Base-by-base conservation (phyloP, 768 basidiomycete genomes). In the Pleurotus cornucopiae region DNA sequence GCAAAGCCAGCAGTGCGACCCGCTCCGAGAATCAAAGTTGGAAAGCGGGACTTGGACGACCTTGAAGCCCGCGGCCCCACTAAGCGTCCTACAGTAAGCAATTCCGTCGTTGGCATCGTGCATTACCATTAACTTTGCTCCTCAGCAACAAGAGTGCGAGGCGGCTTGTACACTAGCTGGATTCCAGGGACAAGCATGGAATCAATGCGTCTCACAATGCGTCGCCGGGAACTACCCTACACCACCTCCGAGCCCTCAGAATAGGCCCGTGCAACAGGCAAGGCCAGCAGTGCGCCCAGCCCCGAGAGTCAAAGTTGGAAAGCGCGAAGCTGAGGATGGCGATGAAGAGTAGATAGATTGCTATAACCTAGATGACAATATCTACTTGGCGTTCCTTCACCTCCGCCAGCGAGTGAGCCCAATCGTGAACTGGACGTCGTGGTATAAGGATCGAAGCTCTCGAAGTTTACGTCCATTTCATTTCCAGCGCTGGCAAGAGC, bases 181-280 rank as follows among this genome's bases (percentile, higher is more conserved):
- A 30, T 34, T 49, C 21, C 25, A 12, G 2, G 49, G 49, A 25
- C 14, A 13, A 3, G 49, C 49, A 2, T 49, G 49, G 49, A 20
- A 49, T 5, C 25, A 21, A n/a, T 49, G 49, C 30, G 49, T 49
- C 13, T 25, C 26, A 6, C n/a, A 14, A 6, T 49, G 49, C 34
- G 49, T 49, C n/a, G n/a, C 26, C 14, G n/a, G 21, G 4, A 49
- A 49, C 49, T 49, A 49, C 30, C 49, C 49, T 9, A 23, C 49
- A 6, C 49, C 49, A 16, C 49, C 49, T 1, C 49, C 49, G 2
- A 14, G 26, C 6, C 49, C 49, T 0, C 49, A 20, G 30, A 30
- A 30, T 30, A 2, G 30, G 1, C 30, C 30, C 2, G 30, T 11
- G 2, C 7, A 30, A 4, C 30, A 30, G 30, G 30, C 11, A 2